Evolutionary conservation across 495 filamentous ascomycete species (phyloP).

Genomic region (Ascodesmis nigricans): DNA sequence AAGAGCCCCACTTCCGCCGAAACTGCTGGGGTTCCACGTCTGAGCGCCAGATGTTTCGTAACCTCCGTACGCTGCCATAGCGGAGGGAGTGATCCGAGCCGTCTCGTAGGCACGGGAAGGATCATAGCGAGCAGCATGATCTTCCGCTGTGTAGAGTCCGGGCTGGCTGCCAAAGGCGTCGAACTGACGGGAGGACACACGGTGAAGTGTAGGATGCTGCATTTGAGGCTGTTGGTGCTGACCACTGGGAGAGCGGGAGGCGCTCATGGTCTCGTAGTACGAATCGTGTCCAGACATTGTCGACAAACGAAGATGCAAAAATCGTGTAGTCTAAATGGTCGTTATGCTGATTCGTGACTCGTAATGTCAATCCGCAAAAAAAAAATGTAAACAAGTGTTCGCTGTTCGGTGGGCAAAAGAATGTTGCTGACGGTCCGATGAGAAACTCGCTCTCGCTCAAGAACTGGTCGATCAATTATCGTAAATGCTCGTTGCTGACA

Average conservation of each 20-base stretch:
- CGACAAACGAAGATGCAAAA: conserved; percentile 11
- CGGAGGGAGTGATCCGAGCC: conserved; percentile 32
- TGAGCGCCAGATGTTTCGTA: conserved; percentile 42
- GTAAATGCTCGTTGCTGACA: too few relatives aligned
- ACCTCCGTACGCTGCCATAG: conserved; percentile 29
- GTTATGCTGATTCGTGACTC: too few relatives aligned
- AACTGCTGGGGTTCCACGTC: conserved; percentile 41
- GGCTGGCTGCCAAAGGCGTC: conserved; percentile 38
- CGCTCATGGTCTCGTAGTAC: conserved; percentile 27
- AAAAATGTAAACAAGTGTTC: too few relatives aligned
- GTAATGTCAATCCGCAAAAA: too few relatives aligned
- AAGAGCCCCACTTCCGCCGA: conserved; percentile 30
- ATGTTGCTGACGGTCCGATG: too few relatives aligned
- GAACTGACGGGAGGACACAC: conserved; percentile 44
- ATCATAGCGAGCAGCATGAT: conserved; percentile 39
- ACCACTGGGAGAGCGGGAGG: conserved; percentile 22
- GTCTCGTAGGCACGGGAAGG: conserved; percentile 31
- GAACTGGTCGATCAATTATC: too few relatives aligned
- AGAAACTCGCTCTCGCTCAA: too few relatives aligned
- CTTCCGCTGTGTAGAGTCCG: conserved; percentile 37
- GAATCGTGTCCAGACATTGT: conserved; percentile 20
- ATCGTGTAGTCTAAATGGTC: too few relatives aligned
- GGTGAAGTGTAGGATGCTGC: conserved; percentile 38
- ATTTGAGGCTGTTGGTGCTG: conserved; percentile 31
- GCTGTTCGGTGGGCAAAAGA: too few relatives aligned